These are phyloP conservation scores for Zelonia costaricensis DNA, from an alignment of 208 protist species.

Conservation along the genomic window DNA sequence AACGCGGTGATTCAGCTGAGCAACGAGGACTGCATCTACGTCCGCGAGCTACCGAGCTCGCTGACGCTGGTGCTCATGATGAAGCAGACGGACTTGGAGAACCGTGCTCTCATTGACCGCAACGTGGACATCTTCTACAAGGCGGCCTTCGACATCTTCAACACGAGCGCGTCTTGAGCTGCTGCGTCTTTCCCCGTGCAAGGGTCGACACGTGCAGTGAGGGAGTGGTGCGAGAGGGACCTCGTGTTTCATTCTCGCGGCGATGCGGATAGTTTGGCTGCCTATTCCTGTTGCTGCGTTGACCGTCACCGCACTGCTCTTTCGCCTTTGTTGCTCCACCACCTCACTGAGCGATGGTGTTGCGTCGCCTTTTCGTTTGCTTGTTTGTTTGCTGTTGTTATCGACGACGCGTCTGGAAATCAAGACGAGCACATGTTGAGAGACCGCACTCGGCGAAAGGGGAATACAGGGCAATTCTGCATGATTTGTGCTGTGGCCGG, in stretches of 20 bases:
- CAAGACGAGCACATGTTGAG: too few relatives aligned
- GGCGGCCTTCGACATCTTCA: conserved; percentile 73
- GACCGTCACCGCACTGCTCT: too few relatives aligned
- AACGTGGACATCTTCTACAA: conserved; percentile 89
- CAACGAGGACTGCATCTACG: conserved; percentile 82
- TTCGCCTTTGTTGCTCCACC: too few relatives aligned
- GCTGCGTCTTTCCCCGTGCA: too few relatives aligned
- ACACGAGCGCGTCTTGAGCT: conserved; percentile 22
- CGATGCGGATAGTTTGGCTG: not conserved
- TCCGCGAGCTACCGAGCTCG: conserved; percentile 82
- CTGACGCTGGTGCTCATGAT: conserved; percentile 88
- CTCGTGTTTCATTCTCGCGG: not conserved
- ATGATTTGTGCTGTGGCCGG: too few relatives aligned
- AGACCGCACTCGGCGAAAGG: too few relatives aligned
- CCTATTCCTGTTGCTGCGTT: too few relatives aligned
- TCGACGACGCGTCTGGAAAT: too few relatives aligned
- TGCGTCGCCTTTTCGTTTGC: not conserved
- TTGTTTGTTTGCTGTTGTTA: not conserved
- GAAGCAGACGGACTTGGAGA: conserved; percentile 69
- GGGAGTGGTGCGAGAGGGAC: not conserved
- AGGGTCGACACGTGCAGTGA: not conserved
- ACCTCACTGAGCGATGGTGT: not conserved
- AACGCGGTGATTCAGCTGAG: conserved; percentile 36
- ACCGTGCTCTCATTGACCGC: conserved; percentile 75
- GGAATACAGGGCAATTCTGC: too few relatives aligned